Percentiles rank a stretch among this genome's conserved stretches.
Conservation (phyloP, 495 filamentous ascomycete species). For the Lophium mytilinum region DNA sequence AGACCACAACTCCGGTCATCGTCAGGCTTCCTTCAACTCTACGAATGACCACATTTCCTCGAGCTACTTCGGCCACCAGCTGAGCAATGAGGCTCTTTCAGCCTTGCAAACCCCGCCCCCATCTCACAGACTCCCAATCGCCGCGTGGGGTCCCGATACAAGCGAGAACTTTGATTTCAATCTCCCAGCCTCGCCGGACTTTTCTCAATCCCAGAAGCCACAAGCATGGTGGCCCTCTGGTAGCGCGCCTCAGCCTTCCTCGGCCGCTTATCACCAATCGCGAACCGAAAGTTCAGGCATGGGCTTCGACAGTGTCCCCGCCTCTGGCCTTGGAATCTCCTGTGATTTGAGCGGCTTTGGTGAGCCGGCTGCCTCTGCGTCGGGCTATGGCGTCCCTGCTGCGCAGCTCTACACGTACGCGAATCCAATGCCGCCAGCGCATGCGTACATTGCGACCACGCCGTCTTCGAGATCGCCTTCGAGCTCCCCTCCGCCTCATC, state of each 20-base stretch:
- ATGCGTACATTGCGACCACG: not conserved
- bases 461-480: slow-evolving; percentile 11
- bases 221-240: not conserved
- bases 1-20: slow-evolving; percentile 6
- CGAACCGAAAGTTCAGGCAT: not conserved
- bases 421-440: not conserved
- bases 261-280: not conserved
- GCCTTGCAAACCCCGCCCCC: slow-evolving; percentile 26
- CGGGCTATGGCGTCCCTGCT: not conserved
- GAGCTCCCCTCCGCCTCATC: slow-evolving; percentile 7
- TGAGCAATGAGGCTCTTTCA: slow-evolving; percentile 21
- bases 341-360: not conserved
- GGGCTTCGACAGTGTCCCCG: not conserved
- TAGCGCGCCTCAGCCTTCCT: slow-evolving; percentile 4
- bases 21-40: slow-evolving; percentile 13
- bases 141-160: slow-evolving; percentile 22
- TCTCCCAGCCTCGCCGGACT: slow-evolving; percentile 25
- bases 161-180: slow-evolving; percentile 13
- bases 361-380: not conserved
- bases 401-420: not conserved
- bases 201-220: slow-evolving; percentile 1
- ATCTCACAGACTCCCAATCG: slow-evolving; percentile 4
- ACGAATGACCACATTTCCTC: slow-evolving; percentile 11
- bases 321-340: slow-evolving; percentile 16
- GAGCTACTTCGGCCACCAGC: slow-evolving; percentile 9